phyloP scores from a whole-genome alignment of 345 rosid genomes.

The Dipteronia dyeriana region DNA sequence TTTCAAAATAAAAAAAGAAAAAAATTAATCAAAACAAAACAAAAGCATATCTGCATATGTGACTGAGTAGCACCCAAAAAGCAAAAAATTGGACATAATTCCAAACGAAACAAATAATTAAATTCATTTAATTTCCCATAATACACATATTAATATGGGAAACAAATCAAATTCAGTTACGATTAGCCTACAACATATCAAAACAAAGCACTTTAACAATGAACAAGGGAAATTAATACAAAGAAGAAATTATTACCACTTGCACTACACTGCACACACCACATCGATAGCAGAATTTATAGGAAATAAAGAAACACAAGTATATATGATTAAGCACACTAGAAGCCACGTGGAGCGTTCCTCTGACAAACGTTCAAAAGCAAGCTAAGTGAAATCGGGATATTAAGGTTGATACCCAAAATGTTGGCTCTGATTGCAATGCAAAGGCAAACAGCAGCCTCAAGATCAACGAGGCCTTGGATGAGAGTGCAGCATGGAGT shows the following conservation, averaged over 20 bases:
- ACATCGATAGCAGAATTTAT: not conserved
- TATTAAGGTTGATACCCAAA: conserved; percentile 46
- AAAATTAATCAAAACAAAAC: too few species aligned
- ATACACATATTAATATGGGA: not conserved
- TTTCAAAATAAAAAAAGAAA: too few species aligned
- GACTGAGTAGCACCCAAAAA: not conserved
- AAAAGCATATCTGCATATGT: not conserved
- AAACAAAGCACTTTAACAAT: not conserved
- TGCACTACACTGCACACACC: not conserved
- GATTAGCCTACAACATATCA: not conserved
- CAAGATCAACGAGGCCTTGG: conserved; percentile 47
- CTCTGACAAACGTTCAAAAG: conserved; percentile 45
- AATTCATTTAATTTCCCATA: not conserved
- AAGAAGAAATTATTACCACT: conserved; percentile 4
- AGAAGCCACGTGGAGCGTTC: conserved; percentile 38
- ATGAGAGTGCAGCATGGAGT: conserved; percentile 46
- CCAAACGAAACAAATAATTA: not conserved
- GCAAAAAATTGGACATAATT: not conserved
- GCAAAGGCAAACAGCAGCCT: conserved; percentile 64
- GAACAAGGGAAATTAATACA: not conserved
- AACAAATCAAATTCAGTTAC: conserved; percentile 3
- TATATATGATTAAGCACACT: conserved; percentile 33
- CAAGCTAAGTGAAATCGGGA: conserved; percentile 46
- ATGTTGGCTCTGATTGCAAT: conserved; percentile 47
- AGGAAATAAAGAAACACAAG: not conserved